phyloP scores from a whole-genome alignment of 2,329 filamentous ascomycete species.

The Trichoderma atroviride region DNA sequence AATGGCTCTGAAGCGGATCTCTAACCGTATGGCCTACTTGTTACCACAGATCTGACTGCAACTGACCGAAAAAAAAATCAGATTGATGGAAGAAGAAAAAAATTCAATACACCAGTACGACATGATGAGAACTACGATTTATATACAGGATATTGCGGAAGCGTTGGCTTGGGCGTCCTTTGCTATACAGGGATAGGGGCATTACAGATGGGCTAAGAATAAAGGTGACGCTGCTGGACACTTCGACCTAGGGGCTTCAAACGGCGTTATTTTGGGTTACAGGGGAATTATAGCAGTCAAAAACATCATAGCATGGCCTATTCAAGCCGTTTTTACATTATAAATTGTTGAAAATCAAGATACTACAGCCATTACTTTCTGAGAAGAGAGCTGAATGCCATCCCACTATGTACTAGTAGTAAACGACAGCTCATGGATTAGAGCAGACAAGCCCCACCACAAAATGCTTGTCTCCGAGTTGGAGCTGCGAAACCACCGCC shows the following conservation, averaged over 20 bases:
- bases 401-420: too few species aligned
- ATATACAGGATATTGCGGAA: neutral
- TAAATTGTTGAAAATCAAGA: too few species aligned
- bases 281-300: neutral
- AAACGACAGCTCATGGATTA: too few species aligned
- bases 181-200: neutral
- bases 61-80: neutral
- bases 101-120: neutral
- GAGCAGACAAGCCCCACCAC: too few species aligned
- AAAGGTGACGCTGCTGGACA: constrained; percentile 12
- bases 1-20: neutral
- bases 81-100: neutral
- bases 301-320: neutral
- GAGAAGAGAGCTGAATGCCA: too few species aligned
- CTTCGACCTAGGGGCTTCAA: neutral
- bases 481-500: too few species aligned
- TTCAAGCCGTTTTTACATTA: too few species aligned
- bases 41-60: neutral
- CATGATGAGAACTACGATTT: neutral
- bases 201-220: neutral
- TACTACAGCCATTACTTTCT: too few species aligned
- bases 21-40: too few species aligned
- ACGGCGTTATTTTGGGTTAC: neutral
- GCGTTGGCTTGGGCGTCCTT: neutral
- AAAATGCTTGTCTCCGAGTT: too few species aligned